Base-by-base conservation (phyloP, 2,329 filamentous ascomycete species). In the Lachnellula cervina region DNA sequence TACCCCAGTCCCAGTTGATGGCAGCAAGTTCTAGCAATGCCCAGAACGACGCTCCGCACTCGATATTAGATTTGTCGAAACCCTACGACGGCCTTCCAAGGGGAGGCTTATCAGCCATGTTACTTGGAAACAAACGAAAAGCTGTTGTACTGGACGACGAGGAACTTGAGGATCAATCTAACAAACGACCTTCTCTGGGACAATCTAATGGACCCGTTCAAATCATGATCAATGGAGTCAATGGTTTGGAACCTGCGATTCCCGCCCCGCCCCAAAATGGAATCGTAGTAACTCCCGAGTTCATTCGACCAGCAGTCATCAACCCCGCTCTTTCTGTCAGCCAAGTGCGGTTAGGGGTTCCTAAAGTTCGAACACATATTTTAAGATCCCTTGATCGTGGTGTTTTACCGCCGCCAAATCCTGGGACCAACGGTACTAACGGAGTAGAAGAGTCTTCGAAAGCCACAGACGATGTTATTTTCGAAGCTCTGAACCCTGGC, bases 41-140 rank as follows among this genome's bases (percentile, higher is more conserved):
- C 0, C 84, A 86, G 57, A 83, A 80, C 55, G 90, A 94, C 61
- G 79, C 85, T 0, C 90, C 91, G 0, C 88, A 92, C 65, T 88
- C 89, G 11, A 85, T 93, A 19, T 75, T 99, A 8, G 94, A 99
- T 71, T 79, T 99, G 2, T 94, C 90, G 16, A 96, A 94, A 67
- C 94, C 94, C 0, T 96, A 92, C 61, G 93, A 99, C 63, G 92
- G 93, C 1, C 78, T 97, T 43, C 94, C 94, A 0, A 90, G 89
- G 69, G 94, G 94, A 23, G 94, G 94, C 2, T 80, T 99, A 17
- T 84, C 89, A 1, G 81, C 90, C 2, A 83, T 99, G 75, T 76
- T 99, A 1, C 80, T 97, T 19, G 94, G 94, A 0, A 99, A 96
- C 70, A 99, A 97, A 74, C 82, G 94, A 25, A 96, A 94, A 67